Base-by-base conservation (phyloP, 75 land plant species). In the Sequoia sempervirens region DNA sequence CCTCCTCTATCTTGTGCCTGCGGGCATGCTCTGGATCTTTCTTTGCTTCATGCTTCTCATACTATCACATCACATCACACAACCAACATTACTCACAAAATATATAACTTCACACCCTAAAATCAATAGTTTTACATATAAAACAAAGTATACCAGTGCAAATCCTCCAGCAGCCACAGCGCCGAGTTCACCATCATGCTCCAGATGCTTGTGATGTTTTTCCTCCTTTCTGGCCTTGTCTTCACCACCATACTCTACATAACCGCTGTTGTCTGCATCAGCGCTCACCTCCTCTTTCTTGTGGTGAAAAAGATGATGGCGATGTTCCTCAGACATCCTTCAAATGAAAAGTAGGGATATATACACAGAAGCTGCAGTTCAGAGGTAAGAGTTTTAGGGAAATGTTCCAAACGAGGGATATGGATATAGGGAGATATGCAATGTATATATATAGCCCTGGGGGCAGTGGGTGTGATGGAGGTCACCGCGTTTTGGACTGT, bases 121-220 rank as follows among this genome's bases (percentile, higher is more conserved):
- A 34, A 34, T 0, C 36, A 34, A 34, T 34, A 34, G 36, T 34
- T 34, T 34, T 34, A 34, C 72, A 9, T 30, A 69, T 50, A 12
- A 12, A 13, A 50, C 2, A 30, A 11, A 3, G 12, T 72, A 58
- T 79, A 88, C 89, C 89, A 86, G n/a, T 28, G 89, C 89, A 88
- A 61, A 88, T 8, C 88, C 89, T 46, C 89, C 89, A n/a, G 89
- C 83, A 52, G 81, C 88, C 9, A 86, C 38, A 3, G 89, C 70
- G 28, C 84, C 89, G 11, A 82, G 8, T 75, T 78, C 84, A 13
- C 53, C 89, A 50, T 72, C 47, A 52, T 86, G 88, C 40, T 87
- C 84, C 47, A 46, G 9, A 38, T 13, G 80, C 80, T 83, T 83
- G 80, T 64, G 46, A 28, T 64, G 79, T n/a, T 83, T 83, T 34